Evolutionary conservation across 306 rosid species (phyloP).

Genomic region (Glycine latifolia): DNA sequence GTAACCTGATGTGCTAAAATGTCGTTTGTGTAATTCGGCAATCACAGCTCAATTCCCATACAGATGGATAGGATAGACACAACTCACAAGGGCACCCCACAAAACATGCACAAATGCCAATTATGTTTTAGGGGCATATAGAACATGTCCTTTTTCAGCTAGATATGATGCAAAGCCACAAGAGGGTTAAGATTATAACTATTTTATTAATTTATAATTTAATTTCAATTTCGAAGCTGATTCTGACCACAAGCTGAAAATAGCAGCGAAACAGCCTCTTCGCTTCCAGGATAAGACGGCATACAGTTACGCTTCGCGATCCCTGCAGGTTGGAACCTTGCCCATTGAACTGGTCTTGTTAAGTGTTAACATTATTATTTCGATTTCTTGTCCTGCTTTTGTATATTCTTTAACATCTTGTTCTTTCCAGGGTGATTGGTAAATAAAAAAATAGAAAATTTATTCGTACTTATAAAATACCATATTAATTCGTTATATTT

Average conservation of each 20-base stretch:
- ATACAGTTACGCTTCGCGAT: neutral
- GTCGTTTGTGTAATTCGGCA: neutral
- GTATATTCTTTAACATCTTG: neutral
- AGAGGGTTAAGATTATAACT: neutral
- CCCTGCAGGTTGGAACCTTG: neutral
- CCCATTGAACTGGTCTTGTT: neutral
- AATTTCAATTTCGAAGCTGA: conserved; percentile 47
- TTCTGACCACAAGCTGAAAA: conserved; percentile 28
- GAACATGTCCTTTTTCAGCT: neutral
- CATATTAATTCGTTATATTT: no score
- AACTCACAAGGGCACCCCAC: neutral
- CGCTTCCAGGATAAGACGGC: neutral
- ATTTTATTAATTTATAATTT: neutral
- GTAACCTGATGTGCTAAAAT: neutral
- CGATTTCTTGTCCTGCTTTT: neutral
- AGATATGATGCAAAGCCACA: conserved; percentile 26
- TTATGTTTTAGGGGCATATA: neutral
- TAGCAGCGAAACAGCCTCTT: neutral
- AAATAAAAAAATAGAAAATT: no score
- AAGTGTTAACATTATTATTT: neutral
- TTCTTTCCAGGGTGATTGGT: no score
- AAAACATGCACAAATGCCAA: conserved; percentile 4
- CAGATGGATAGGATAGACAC: neutral
- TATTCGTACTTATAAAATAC: no score
- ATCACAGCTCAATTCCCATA: neutral